Evolutionary conservation across 176 grass and related monocot genomes (phyloP), one percentile per base, ranked within the genome.

Genomic region (Eragrostis curvula): DNA sequence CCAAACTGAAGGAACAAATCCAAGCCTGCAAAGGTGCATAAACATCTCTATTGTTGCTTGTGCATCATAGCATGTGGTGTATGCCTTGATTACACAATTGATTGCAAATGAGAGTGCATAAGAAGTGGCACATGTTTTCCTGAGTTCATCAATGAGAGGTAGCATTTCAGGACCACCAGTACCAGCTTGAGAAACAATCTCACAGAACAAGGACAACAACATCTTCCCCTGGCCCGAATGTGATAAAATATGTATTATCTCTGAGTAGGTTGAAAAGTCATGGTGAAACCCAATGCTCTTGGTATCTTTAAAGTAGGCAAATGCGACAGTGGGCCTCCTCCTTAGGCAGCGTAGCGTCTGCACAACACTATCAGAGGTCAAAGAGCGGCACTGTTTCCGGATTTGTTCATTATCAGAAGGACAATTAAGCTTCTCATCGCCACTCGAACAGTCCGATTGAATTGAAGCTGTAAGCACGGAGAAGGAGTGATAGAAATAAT

Each of bases 231-330:
- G 81, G 24, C 44, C 16, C 21, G 86, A 87, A 16, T 68, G 21
- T 9, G 81, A 77, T 27, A 97, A 71, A 3, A 91, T 83, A 7
- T 61, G 62, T 42, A 93, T 79, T 21, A 93, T 90, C 48, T 71
- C 86, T 16, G 76, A 81, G 14, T 89, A 93, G 39, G 90, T 89
- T 13, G 86, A 80, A 10, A 69, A 36, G 42, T 91, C 90, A 60
- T 93, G 94, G 68, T 20, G 63, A 56, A 97, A 93, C 30, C 94
- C 90, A 25, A 85, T 44, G 55, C 75, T 82, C 44, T 69, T 25
- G 2, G 72, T 77, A 58, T 93, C 81, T 41, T 83, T 89, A 71
- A 97, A 93, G 85, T 89, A 97, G 55, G 83, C 81, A 21, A 93
- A 85, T 8, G 91, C 91, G 0, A 64, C 17, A 18, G 21, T 66